A percentile compares a stretch with the other conserved stretches of the same genome.
phyloP scores from a whole-genome alignment of 352 stramenopile genomes.

The Pythium periplocum region DNA sequence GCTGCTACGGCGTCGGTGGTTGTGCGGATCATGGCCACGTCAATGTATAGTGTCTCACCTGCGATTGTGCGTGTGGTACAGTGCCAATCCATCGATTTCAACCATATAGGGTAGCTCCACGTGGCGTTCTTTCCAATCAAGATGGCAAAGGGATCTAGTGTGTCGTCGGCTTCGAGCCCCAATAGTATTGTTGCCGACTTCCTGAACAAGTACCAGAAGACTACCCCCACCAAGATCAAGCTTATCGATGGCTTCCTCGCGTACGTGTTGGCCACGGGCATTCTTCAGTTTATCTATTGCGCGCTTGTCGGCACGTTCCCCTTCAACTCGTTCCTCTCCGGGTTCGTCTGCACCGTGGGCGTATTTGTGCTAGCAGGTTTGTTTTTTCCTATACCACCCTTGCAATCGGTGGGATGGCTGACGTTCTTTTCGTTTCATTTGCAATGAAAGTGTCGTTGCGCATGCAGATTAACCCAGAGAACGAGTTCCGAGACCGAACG shows the following conservation, averaged over 20 bases:
- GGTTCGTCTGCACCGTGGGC: constrained; percentile 87
- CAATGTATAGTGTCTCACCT: no score
- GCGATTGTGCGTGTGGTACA: no score
- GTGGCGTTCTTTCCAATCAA: no score
- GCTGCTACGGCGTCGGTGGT: neutral
- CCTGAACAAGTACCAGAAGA: constrained; percentile 72
- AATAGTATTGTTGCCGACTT: constrained; percentile 60
- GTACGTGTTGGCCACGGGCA: constrained; percentile 83
- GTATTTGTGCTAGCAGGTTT: constrained; percentile 86
- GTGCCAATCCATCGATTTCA: no score
- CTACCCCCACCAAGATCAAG: constrained; percentile 85
- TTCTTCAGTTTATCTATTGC: constrained; percentile 92
- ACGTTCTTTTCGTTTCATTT: constrained; percentile 5
- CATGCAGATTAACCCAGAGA: constrained; percentile 88
- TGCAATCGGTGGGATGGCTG: neutral
- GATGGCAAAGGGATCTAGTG: no score
- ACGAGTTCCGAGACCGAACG: constrained; percentile 76
- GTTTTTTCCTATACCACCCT: constrained; percentile 5
- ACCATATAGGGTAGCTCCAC: no score
- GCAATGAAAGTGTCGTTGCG: constrained; percentile 67
- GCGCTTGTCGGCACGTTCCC: constrained; percentile 86
- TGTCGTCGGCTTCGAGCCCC: no score
- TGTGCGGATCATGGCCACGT: neutral
- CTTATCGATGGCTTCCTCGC: constrained; percentile 89
- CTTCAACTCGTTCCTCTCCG: constrained; percentile 91